Conservation (phyloP, 306 rosid genomes). For the Malus sylvestris region DNA sequence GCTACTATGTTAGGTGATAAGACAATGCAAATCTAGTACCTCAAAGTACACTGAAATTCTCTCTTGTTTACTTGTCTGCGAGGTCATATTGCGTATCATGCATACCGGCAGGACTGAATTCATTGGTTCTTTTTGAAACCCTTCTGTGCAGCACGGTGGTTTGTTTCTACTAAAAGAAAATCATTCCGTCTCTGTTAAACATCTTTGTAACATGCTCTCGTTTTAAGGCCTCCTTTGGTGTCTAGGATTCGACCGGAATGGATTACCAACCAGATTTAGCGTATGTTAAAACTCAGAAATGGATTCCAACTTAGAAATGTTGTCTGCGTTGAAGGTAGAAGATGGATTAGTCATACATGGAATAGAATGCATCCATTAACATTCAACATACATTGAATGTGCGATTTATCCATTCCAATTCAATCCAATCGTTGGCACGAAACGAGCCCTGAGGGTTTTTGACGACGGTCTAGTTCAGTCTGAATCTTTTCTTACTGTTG, state of each 20-base stretch:
- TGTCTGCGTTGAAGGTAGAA: no score
- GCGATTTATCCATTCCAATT: no score
- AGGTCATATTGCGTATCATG: neutral
- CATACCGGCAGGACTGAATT: no score
- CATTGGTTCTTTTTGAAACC: neutral
- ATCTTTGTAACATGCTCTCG: neutral
- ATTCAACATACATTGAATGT: neutral
- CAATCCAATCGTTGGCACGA: no score
- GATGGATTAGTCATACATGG: no score
- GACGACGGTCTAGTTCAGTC: no score
- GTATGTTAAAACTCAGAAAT: neutral
- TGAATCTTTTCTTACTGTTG: no score
- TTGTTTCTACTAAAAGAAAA: neutral
- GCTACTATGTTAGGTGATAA: neutral
- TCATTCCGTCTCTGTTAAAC: no score
- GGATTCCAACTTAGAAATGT: neutral
- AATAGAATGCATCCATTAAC: no score
- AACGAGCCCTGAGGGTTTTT: no score
- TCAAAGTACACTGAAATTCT: neutral
- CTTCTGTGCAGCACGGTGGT: neutral
- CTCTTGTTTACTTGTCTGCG: neutral
- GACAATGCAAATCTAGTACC: neutral
- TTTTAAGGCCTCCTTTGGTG: neutral
- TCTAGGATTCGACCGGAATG: neutral
- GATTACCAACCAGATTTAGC: neutral